Evolutionary conservation across 2,329 filamentous ascomycete genomes (phyloP).

Genomic region (Fusarium mangiferae): DNA sequence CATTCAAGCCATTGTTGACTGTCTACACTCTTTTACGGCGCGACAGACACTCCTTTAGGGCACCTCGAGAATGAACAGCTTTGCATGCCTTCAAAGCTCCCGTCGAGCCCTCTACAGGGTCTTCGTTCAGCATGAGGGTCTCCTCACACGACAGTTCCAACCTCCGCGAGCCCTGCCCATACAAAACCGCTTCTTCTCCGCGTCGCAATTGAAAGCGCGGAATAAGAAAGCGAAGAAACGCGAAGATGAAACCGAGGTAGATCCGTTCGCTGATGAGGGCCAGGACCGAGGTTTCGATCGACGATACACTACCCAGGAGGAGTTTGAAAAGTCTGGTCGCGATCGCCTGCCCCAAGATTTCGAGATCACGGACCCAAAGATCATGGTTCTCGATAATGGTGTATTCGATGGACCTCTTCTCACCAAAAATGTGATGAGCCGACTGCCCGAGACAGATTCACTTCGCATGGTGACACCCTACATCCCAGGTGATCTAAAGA

Average conservation of each 20-base stretch:
- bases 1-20: slow-evolving; percentile 24
- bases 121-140: slow-evolving; percentile 52
- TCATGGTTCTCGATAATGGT: slow-evolving; percentile 56
- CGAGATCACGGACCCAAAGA: slow-evolving; percentile 55
- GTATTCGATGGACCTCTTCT: slow-evolving; percentile 52
- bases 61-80: slow-evolving; percentile 50
- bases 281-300: slow-evolving; percentile 42
- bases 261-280: slow-evolving; percentile 23
- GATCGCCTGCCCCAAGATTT: slow-evolving; percentile 56
- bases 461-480: slow-evolving; percentile 57
- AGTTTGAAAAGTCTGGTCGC: slow-evolving; percentile 49
- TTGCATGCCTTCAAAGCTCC: slow-evolving; percentile 55
- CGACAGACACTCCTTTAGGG: background rate
- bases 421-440: slow-evolving; percentile 54
- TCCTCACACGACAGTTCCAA: slow-evolving; percentile 39
- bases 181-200: slow-evolving; percentile 33
- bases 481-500: slow-evolving; percentile 44
- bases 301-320: slow-evolving; percentile 50
- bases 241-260: background rate
- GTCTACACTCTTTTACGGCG: slow-evolving; percentile 3
- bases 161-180: slow-evolving; percentile 5
- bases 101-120: slow-evolving; percentile 59
- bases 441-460: slow-evolving; percentile 49
- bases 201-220: slow-evolving; percentile 14
- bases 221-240: background rate